Evolutionary conservation across 768 basidiomycete genomes (phyloP).

Genomic region (Amanita fuliginea): DNA sequence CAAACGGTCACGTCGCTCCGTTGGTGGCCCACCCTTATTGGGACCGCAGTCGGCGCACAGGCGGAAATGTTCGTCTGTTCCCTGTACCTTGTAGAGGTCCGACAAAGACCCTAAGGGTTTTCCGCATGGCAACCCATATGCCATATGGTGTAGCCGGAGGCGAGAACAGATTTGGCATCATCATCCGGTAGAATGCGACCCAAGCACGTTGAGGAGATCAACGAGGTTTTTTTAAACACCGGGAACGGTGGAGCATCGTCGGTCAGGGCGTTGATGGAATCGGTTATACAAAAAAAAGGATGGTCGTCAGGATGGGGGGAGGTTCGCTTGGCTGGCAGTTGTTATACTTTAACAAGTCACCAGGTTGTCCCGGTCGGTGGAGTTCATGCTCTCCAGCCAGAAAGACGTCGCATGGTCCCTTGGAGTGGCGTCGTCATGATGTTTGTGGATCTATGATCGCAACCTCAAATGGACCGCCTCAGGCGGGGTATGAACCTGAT

Average conservation of each 20-base stretch:
- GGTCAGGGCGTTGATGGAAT: not conserved
- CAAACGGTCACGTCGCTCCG: not conserved
- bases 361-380: no score
- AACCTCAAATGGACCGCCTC: not conserved
- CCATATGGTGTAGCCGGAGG: not conserved
- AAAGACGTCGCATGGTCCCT: not conserved
- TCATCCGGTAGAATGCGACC: not conserved
- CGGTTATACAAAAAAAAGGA: not conserved
- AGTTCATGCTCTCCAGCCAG: no score
- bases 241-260: not conserved
- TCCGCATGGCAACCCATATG: not conserved
- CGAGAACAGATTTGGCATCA: not conserved
- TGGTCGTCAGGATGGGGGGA: not conserved
- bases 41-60: not conserved
- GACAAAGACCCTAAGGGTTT: constrained; percentile 10
- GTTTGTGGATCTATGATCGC: not conserved
- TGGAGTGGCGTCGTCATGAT: not conserved
- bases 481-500: not conserved
- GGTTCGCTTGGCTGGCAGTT: not conserved
- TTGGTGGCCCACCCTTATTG: not conserved
- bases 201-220: not conserved
- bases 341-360: not conserved
- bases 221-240: not conserved
- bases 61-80: constrained; percentile 15
- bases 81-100: constrained; percentile 4